A percentile compares a stretch with the other conserved stretches of the same genome.
Evolutionary conservation across 108 stramenopile genomes (phyloP).

Genomic region (Schizochytrium sp.): DNA sequence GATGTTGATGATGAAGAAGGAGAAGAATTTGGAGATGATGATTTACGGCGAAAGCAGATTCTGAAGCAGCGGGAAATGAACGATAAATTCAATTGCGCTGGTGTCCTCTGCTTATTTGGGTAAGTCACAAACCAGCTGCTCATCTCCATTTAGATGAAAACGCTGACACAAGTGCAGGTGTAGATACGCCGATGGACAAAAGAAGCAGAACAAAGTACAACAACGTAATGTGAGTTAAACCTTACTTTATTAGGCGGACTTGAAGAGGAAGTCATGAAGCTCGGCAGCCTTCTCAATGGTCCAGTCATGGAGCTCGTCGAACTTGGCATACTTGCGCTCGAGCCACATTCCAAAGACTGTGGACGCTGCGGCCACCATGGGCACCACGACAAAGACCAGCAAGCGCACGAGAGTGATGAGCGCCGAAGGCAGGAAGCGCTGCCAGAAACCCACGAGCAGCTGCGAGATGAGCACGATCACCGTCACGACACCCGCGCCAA

Average conservation of each 20-base stretch:
- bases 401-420: not conserved
- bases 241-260: not conserved
- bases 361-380: not conserved
- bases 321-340: not conserved
- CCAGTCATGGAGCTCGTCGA: conserved; percentile 6
- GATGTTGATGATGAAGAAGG: no score
- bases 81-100: no score
- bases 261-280: not conserved
- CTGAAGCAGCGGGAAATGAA: no score
- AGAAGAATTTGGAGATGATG: no score
- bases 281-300: not conserved
- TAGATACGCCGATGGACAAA: no score
- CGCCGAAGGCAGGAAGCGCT: not conserved
- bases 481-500: not conserved
- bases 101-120: no score
- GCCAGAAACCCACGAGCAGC: conserved; percentile 8
- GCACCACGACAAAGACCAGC: not conserved
- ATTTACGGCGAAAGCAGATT: no score
- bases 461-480: not conserved
- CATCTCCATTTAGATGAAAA: no score
- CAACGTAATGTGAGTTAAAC: no score
- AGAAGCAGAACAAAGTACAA: no score
- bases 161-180: no score
- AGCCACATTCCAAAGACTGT: conserved; percentile 13
- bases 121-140: no score